Base-by-base conservation (phyloP, 2,329 filamentous ascomycete genomes). In the Orbilia ellipsospora region DNA sequence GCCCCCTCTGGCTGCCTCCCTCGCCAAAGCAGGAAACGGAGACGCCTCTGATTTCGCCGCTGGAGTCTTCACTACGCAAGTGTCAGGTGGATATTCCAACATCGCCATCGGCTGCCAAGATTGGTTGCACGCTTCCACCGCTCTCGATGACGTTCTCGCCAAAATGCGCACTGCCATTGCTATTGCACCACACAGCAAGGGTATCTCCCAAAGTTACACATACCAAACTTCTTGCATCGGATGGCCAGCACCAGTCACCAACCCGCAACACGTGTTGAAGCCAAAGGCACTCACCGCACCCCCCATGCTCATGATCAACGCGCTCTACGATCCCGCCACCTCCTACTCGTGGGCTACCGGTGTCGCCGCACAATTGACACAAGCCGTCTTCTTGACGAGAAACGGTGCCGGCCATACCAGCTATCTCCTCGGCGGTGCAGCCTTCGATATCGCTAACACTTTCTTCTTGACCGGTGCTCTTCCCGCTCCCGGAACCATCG, bases 341-440 rank as follows among this genome's bases (percentile, higher is more conserved):
- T 81, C 81, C 23, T 82, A 82, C 61, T 78, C 79, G 16, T 84
- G 82, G 81, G 83, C 82, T 52, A 76, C 80, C 16, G 80, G 81
- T 0, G 77, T 84, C 56, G 79, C 79, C 55, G 81, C 80, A 73
- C 79, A 83, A 73, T 78, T 81, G 12, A 77, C 79, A 50, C 82
- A 82, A 31, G 78, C 80, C 8, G 80, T 83, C 8, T 73, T 85
- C 51, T 51, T 85, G n/a, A 81, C 81, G 10, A 79, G 84, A 15
- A 80, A 83, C 42, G 84, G 83, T 1, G 78, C 80, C 52, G 83
- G 83, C 0, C 83, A 84, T 65, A 83, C 82, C 59, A 84, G 82
- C 63, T 82, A 81, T 50, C 60, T 78, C 5, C 61, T 79, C 8
- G 77, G 77, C 28, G 83, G 82, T 1, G 80, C 81, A 59, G 81